Base-by-base conservation (phyloP, 163 green algal species). In the Scenedesmus sp. region DNA sequence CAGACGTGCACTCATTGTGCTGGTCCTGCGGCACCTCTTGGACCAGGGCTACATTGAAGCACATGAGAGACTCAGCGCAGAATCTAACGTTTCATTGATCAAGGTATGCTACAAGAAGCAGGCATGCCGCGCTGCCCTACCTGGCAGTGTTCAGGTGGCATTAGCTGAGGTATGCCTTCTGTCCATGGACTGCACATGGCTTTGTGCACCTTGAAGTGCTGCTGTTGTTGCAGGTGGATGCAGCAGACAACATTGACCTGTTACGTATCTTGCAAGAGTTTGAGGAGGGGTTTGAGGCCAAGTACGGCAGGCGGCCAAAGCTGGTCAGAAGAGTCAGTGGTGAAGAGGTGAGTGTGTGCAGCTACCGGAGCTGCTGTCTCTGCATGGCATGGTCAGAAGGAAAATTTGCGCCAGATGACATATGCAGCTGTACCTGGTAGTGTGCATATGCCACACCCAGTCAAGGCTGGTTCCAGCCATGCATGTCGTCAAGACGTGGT, bases 181-280 rank as follows among this genome's bases (percentile, higher is more conserved):
- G n/a, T n/a, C n/a, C n/a, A n/a, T n/a, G n/a, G n/a, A n/a, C 15
- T 44, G 72, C 13, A 30, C 3, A 15, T 44, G 72, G 33, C 37
- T 83, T 43, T 68, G 9, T 35, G 33, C 24, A 56, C 1, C 65
- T 22, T 83, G 53, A 2, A 43, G 30, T 76, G 7, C 30, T 76
- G 65, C 65, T 76, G 65, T 30, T 76, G 22, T 88, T 84, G 46
- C 91, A 96, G 95, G 85, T 96, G 5, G 95, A 97, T 90, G 95
- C 94, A 10, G 96, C 96, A n/a, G 95, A 97, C 80, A 97, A 97
- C 44, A 83, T 97, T 0, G 92, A 95, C 83, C 86, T 97, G 30
- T 20, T 95, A 33, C 91, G 83, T 9, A 93, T 97, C 53, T 13
- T 97, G 16, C 94, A 96, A 89, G 96, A 97, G 73, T 97, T 95